These are phyloP conservation scores for Cercospora sp. DNA, from an alignment of 2,329 filamentous ascomycete genomes.

Conservation along the genomic window DNA sequence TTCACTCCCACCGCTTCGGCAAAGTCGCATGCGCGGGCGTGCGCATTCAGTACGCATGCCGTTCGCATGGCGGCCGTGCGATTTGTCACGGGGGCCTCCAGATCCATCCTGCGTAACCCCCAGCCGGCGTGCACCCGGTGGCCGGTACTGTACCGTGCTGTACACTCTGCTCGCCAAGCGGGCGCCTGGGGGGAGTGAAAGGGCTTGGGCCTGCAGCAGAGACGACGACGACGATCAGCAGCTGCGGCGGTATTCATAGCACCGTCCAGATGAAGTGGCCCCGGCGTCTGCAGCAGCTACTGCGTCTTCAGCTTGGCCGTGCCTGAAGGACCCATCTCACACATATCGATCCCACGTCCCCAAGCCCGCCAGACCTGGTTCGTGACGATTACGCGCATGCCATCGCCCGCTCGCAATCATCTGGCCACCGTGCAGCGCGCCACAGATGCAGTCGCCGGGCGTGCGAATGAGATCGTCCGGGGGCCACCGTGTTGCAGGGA, in stretches of 20 bases:
- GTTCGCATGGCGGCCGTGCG: constrained; percentile 25
- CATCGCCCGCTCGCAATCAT: neutral
- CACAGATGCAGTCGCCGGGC: constrained; percentile 19
- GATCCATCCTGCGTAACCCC: constrained; percentile 11
- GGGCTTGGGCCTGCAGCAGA: neutral
- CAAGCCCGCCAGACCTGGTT: neutral
- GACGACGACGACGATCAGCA: neutral
- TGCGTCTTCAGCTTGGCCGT: constrained; percentile 8
- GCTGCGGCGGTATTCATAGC: constrained; percentile 9
- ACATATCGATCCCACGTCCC: constrained; percentile 1
- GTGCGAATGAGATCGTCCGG: constrained; percentile 25
- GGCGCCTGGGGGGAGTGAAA: neutral
- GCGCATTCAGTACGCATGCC: constrained; percentile 25
- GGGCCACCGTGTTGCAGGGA: constrained; percentile 13
- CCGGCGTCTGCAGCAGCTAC: constrained; percentile 10
- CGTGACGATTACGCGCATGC: constrained; percentile 14
- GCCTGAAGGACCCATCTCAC: neutral
- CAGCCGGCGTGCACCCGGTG: constrained; percentile 18
- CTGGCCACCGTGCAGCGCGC: constrained; percentile 12
- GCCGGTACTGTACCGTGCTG: neutral
- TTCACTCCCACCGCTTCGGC: constrained; percentile 6
- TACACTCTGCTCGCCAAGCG: neutral
- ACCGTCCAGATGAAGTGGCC: constrained; percentile 19
- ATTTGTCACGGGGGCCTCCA: constrained; percentile 24
- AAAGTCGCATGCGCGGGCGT: constrained; percentile 17